Base-by-base conservation (phyloP, 1,284 basidiomycete species). In the Wolfiporia cocos region DNA sequence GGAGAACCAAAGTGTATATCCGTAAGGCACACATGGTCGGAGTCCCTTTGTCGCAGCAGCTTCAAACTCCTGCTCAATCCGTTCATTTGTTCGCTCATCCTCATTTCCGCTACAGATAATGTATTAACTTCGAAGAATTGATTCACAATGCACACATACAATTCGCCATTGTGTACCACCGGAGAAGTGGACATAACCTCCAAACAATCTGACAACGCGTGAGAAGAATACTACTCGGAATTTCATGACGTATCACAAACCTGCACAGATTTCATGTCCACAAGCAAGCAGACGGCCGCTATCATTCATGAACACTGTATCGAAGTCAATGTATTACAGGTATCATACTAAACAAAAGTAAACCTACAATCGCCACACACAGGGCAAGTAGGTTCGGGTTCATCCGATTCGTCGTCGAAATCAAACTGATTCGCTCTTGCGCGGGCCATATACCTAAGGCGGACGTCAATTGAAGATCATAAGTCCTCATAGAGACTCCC, bases 201-300 rank as follows among this genome's bases (percentile, higher is more conserved):
- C 20, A 72, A 53, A 51, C 79, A 81, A 37, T 81, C 78, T 77
- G 23, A 32, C n/a, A 17, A 5, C 15, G 12, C 20, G 36, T 11
- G 10, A 19, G 34, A 7, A 12, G 6, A 9, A 19, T 10, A 22
- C 6, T 36, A 6, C 17, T 36, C 10, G 22, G 34, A 22, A 36
- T 6, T 18, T 7, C 18, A 15, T 34, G 11, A 6, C 17, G 17
- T 19, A 10, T 4, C n/a, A 53, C 66, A 35, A 29, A 78, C 78
- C 77, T 32, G 67, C 68, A 49, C 80, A 82, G 5, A 81, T 66
- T 48, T 81, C 76, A 47, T 85, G 78, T 2, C 76, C 72, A 46
- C 81, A 83, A 0, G 59, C 56, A 10, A 83, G 61, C 4, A 83
- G 55, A 2, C 74, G 67, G 0, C 74, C 76, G 46, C 63, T 77